Conservation (phyloP, 805 yeast species). For the Metschnikowia shivogae region DNA sequence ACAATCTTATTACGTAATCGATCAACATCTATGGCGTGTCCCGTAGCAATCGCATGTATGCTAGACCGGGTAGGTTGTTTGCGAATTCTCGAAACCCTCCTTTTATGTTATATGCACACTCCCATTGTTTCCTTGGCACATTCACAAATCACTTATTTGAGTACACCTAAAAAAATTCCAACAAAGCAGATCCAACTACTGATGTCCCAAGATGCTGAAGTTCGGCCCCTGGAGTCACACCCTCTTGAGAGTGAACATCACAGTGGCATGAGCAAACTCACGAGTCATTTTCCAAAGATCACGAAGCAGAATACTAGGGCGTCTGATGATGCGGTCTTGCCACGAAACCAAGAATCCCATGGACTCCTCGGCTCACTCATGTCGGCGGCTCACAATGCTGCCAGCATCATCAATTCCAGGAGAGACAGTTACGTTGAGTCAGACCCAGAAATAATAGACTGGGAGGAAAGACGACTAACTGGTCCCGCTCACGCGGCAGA, state of each 20-base stretch:
- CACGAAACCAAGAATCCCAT: constrained; percentile 10
- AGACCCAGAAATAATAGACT: neutral
- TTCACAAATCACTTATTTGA: too few species aligned
- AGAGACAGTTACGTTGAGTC: constrained; percentile 6
- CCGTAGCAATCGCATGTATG: neutral
- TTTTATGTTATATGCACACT: too few species aligned
- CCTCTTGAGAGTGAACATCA: neutral
- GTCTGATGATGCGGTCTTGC: neutral
- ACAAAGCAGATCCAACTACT: neutral
- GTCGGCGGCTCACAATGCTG: constrained; percentile 47
- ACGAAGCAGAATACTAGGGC: neutral
- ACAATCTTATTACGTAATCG: too few species aligned
- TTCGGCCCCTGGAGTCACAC: neutral
- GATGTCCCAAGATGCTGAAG: neutral
- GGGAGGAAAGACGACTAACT: neutral
- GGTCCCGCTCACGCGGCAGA: neutral
- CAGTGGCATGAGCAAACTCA: neutral
- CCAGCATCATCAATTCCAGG: constrained; percentile 20
- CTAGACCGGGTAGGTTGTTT: neutral
- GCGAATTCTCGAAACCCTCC: too few species aligned
- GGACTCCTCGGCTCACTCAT: constrained; percentile 44
- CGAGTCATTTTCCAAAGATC: neutral
- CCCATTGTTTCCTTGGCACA: too few species aligned
- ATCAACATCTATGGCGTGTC: too few species aligned
- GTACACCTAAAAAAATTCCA: too few species aligned